Evolutionary conservation across 352 stramenopile genomes (phyloP).

Genomic region (Pythium biforme): DNA sequence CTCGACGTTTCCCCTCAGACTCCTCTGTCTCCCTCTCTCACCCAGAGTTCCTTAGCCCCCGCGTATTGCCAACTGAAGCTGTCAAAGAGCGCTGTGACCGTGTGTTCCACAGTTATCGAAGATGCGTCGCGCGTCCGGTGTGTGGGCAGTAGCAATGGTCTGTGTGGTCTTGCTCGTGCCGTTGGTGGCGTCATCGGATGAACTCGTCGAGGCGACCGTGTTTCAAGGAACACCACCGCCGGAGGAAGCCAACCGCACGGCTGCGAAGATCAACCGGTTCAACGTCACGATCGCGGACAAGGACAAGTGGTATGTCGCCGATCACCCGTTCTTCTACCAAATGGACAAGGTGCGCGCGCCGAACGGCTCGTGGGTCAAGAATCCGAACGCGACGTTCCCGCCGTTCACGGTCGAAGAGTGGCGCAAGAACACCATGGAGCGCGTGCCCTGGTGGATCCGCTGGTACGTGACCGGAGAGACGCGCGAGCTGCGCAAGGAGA

Average conservation of each 20-base stretch:
- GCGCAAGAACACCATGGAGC: constrained; percentile 21
- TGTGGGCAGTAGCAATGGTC: too few species aligned
- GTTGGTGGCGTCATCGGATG: background rate
- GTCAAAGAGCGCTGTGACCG: too few species aligned
- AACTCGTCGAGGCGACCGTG: background rate
- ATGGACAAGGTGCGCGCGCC: constrained; percentile 37
- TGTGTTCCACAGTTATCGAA: too few species aligned
- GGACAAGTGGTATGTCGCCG: constrained; percentile 41
- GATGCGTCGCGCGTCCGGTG: too few species aligned
- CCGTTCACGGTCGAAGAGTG: constrained; percentile 16
- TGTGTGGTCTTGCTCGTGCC: background rate
- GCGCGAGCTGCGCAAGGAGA: constrained; percentile 28
- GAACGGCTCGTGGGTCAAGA: constrained; percentile 39
- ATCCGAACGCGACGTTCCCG: constrained; percentile 20
- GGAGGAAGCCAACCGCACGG: background rate
- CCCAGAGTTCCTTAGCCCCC: too few species aligned
- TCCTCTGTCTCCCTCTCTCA: too few species aligned
- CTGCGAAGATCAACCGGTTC: background rate
- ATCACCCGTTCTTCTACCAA: constrained; percentile 45
- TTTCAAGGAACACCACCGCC: constrained; percentile 6
- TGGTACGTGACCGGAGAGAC: constrained; percentile 29
- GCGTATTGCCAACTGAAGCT: too few species aligned
- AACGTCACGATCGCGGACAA: constrained; percentile 12
- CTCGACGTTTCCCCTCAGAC: too few species aligned
- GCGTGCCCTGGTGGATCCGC: constrained; percentile 24